These are phyloP conservation scores for Clitoria ternatea DNA, from an alignment of 306 rosid genomes.

Conservation along the genomic window DNA sequence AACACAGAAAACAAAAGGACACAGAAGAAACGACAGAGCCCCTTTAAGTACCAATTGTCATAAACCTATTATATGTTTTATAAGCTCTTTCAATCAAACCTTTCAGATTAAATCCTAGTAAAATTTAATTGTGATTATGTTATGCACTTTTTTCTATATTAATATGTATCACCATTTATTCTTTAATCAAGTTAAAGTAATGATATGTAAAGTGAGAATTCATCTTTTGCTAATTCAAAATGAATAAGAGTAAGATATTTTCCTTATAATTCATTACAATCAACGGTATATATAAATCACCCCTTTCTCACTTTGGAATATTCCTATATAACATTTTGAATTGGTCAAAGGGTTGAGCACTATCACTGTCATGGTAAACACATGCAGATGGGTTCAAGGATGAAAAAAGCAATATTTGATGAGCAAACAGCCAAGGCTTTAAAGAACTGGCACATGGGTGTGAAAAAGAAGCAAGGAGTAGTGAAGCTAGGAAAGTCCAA, in stretches of 20 bases:
- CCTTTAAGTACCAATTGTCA: too few species aligned
- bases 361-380: too few species aligned
- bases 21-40: background rate
- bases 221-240: too few species aligned
- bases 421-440: constrained; percentile 84
- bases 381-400: constrained; percentile 78
- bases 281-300: too few species aligned
- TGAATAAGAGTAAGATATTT: too few species aligned
- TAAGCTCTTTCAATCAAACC: background rate
- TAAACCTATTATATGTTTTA: background rate
- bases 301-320: too few species aligned
- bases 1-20: too few species aligned
- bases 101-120: background rate
- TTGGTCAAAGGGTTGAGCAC: too few species aligned
- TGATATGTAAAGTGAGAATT: too few species aligned
- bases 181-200: too few species aligned
- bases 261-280: too few species aligned
- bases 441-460: constrained; percentile 74
- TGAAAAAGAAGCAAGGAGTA: constrained; percentile 50
- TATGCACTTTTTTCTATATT: background rate
- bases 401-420: constrained; percentile 79
- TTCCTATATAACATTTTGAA: background rate
- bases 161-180: background rate
- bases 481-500: constrained; percentile 41
- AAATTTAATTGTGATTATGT: background rate